Evolutionary conservation across 495 filamentous ascomycete genomes (phyloP).

Genomic region (Lophium mytilinum): DNA sequence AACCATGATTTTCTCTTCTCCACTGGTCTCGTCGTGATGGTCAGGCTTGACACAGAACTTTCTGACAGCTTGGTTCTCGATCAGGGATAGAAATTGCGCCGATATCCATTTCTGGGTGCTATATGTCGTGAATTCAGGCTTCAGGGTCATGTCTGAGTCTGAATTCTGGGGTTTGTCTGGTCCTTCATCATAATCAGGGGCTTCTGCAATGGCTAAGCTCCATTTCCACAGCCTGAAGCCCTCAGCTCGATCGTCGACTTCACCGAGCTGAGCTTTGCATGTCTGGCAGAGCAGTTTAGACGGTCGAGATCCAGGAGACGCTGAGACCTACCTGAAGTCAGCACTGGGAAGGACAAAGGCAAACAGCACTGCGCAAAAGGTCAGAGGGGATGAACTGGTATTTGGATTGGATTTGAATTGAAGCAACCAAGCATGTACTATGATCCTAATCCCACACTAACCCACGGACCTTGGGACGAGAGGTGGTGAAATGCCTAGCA

Average conservation of each 20-base stretch:
- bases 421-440: constrained; percentile 4
- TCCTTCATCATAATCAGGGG: background rate
- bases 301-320: background rate
- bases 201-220: constrained; percentile 4
- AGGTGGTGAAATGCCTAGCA: constrained; percentile 18
- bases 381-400: background rate
- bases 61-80: constrained; percentile 27
- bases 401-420: background rate
- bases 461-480: constrained; percentile 11
- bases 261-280: constrained; percentile 7
- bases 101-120: constrained; percentile 33
- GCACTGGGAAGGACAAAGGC: no score
- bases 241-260: constrained; percentile 6
- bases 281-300: constrained; percentile 1
- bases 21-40: background rate
- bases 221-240: constrained; percentile 25
- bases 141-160: no score
- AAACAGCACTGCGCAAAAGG: background rate
- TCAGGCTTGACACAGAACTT: constrained; percentile 26
- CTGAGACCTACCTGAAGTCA: no score
- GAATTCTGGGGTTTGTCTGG: background rate
- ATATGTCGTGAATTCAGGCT: background rate
- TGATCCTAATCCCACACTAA: constrained; percentile 14
- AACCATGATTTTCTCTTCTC: background rate
- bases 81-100: constrained; percentile 25